These are phyloP conservation scores for Trametes elegans DNA, from an alignment of 768 basidiomycete species.

Conservation along the genomic window DNA sequence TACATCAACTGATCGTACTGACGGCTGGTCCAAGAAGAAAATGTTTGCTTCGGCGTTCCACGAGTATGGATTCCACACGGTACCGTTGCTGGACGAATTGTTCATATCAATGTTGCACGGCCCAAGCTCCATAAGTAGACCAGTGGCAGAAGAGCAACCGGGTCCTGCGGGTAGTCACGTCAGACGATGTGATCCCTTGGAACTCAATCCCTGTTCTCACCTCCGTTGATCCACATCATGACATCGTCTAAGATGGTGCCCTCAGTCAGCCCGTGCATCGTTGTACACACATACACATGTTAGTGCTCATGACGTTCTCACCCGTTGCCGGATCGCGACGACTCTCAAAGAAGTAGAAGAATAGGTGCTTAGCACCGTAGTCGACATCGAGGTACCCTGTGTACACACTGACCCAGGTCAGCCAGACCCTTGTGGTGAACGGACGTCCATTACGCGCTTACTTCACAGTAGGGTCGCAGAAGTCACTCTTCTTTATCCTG, in stretches of 20 bases:
- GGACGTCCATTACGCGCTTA: constrained; percentile 20
- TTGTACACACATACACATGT: background rate
- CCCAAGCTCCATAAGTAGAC: constrained; percentile 62
- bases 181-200: too few species aligned
- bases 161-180: constrained; percentile 41
- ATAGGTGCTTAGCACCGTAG: constrained; percentile 49
- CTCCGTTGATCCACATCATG: constrained; percentile 73
- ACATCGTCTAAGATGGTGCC: constrained; percentile 47
- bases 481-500: constrained; percentile 57
- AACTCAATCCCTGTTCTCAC: too few species aligned
- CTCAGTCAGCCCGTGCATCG: background rate
- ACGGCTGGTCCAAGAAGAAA: constrained; percentile 69
- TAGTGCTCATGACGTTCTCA: constrained; percentile 10
- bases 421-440: background rate
- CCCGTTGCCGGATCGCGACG: constrained; percentile 42
- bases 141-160: constrained; percentile 52
- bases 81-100: constrained; percentile 54
- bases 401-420: constrained; percentile 34
- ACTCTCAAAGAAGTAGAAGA: constrained; percentile 64
- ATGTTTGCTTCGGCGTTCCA: constrained; percentile 69
- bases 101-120: constrained; percentile 60
- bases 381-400: constrained; percentile 48
- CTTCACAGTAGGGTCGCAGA: constrained; percentile 67
- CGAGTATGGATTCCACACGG: constrained; percentile 59
- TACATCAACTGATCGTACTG: too few species aligned